Conservation (phyloP, 352 stramenopile species). For the Poterioochromonas sp. region DNA sequence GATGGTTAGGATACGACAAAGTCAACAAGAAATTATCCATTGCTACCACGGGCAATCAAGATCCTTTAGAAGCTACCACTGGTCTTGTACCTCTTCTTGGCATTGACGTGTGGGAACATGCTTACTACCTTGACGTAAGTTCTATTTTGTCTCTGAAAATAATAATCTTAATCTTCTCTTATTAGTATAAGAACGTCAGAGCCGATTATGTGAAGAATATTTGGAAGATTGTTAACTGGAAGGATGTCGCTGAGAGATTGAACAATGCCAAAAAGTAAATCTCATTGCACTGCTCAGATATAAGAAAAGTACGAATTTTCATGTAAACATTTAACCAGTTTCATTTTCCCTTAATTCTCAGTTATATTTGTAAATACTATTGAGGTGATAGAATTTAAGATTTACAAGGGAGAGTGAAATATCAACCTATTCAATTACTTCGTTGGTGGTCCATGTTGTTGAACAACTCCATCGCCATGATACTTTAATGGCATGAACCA, state of each 20-base stretch:
- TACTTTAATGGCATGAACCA: slow-evolving; percentile 27
- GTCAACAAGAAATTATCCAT: slow-evolving; percentile 57
- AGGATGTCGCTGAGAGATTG: slow-evolving; percentile 2
- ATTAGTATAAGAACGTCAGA: slow-evolving; percentile 91
- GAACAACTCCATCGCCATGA: slow-evolving; percentile 7
- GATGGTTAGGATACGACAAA: slow-evolving; percentile 75
- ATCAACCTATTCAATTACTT: background rate
- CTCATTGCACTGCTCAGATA: background rate
- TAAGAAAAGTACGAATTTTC: background rate
- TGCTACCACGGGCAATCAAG: slow-evolving; percentile 83
- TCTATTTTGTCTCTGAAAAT: background rate
- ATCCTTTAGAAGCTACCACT: slow-evolving; percentile 83
- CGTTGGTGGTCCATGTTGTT: background rate
- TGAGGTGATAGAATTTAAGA: background rate
- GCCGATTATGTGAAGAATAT: slow-evolving; percentile 75
- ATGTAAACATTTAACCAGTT: background rate
- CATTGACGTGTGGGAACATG: slow-evolving; percentile 94
- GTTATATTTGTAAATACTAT: background rate
- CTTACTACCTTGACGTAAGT: slow-evolving; percentile 31
- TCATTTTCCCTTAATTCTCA: no score
- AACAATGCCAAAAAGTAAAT: slow-evolving; percentile 1
- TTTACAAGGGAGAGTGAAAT: background rate
- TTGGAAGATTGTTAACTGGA: slow-evolving; percentile 29
- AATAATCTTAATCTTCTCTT: slow-evolving; percentile 44
- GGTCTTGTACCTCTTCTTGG: slow-evolving; percentile 88